These are phyloP conservation scores for Cucumis hystrix DNA, from an alignment of 306 rosid species.

Conservation along the genomic window DNA sequence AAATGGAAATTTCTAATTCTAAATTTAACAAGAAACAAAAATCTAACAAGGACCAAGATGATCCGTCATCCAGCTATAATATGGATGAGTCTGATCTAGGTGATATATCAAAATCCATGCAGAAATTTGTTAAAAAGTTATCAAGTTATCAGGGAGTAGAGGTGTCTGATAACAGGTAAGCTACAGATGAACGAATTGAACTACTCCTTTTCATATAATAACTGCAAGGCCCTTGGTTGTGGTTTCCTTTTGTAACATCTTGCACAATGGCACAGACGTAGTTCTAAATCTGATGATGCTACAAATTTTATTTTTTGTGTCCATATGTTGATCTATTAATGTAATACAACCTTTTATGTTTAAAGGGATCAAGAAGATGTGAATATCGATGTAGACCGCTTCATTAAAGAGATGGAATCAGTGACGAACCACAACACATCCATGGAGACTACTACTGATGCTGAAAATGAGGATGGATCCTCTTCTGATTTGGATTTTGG, in stretches of 20 bases:
- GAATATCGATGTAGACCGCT: constrained; percentile 58
- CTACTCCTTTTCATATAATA: not conserved
- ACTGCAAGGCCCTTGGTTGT: not conserved
- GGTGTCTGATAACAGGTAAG: constrained; percentile 70
- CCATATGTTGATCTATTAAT: not conserved
- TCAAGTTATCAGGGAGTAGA: constrained; percentile 91
- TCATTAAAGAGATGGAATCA: constrained; percentile 67
- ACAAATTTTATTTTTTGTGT: not conserved
- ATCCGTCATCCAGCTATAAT: constrained; percentile 31
- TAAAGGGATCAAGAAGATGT: constrained; percentile 67
- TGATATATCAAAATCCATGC: constrained; percentile 68
- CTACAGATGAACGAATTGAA: not conserved
- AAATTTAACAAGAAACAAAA: constrained; percentile 57
- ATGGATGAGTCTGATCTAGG: constrained; percentile 48
- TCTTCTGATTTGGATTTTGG: constrained; percentile 81
- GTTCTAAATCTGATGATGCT: not conserved
- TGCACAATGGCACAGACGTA: not conserved
- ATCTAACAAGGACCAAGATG: constrained; percentile 31
- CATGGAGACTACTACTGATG: constrained; percentile 29
- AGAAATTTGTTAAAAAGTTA: constrained; percentile 60
- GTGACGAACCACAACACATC: constrained; percentile 37
- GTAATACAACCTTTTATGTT: constrained; percentile 5
- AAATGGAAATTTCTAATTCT: constrained; percentile 55
- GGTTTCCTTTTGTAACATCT: not conserved
- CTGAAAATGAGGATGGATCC: constrained; percentile 45